Evolutionary conservation across 768 basidiomycete species (phyloP).

Genomic region (Rhizopogon sp.): DNA sequence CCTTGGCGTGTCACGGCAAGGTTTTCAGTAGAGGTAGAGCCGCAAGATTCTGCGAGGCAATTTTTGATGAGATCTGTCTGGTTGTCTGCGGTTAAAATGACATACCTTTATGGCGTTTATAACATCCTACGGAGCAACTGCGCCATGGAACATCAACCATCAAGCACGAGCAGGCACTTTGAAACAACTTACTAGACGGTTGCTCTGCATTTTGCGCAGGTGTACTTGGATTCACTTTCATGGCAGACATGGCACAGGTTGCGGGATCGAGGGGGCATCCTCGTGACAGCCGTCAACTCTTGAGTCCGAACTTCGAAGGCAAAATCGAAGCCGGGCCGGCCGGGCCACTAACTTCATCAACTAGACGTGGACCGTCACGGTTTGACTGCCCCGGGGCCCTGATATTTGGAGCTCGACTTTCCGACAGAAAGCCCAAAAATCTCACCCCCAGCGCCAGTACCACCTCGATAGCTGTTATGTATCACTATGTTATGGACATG

Average conservation of each 20-base stretch:
- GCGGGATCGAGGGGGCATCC: slow-evolving; percentile 36
- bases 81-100: background rate
- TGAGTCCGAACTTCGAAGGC: too few relatives aligned
- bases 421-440: too few relatives aligned
- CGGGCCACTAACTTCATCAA: too few relatives aligned
- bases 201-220: slow-evolving; percentile 62
- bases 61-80: slow-evolving; percentile 1
- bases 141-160: too few relatives aligned
- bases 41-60: background rate
- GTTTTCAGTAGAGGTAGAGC: slow-evolving; percentile 30
- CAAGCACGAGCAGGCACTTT: too few relatives aligned
- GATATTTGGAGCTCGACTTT: too few relatives aligned
- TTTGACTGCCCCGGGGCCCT: too few relatives aligned
- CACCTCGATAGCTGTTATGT: too few relatives aligned
- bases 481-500: too few relatives aligned
- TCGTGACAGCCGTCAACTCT: background rate
- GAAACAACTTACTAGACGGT: slow-evolving; percentile 51
- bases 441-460: too few relatives aligned
- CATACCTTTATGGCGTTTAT: slow-evolving; percentile 70
- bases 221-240: slow-evolving; percentile 56
- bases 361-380: too few relatives aligned
- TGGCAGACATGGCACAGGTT: slow-evolving; percentile 58
- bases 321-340: too few relatives aligned
- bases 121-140: slow-evolving; percentile 81
- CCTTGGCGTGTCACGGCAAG: background rate